These are phyloP conservation scores for Theileria orientalis DNA, from an alignment of 169 alveolate species.

Conservation along the genomic window DNA sequence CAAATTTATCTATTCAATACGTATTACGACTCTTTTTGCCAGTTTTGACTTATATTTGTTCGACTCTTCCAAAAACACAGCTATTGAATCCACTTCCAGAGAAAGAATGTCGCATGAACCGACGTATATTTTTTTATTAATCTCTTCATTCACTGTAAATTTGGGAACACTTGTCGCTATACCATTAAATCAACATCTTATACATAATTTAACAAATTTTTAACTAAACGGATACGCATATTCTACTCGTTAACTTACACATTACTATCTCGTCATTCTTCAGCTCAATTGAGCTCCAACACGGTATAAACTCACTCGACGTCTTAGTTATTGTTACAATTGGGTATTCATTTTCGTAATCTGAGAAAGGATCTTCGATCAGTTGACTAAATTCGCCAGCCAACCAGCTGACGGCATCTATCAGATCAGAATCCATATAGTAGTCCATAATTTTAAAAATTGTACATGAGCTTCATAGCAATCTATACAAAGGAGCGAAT, in stretches of 20 bases:
- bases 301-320: conserved; percentile 4
- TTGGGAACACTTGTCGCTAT: conserved; percentile 47
- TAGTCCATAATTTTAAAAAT: not conserved
- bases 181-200: not conserved
- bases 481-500: not conserved
- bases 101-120: conserved; percentile 41
- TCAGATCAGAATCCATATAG: conserved; percentile 1
- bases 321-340: conserved; percentile 13
- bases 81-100: conserved; percentile 52
- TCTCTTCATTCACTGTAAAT: conserved; percentile 27
- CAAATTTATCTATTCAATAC: too few species aligned
- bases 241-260: not conserved
- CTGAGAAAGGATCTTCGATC: conserved; percentile 6
- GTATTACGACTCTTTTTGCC: conserved; percentile 31
- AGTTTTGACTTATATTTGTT: conserved; percentile 16
- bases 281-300: conserved; percentile 17
- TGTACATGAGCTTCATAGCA: too few species aligned
- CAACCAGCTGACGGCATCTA: conserved; percentile 33
- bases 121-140: conserved; percentile 42
- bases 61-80: conserved; percentile 52
- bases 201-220: not conserved
- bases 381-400: conserved; percentile 17
- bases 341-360: conserved; percentile 8
- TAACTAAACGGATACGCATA: not conserved
- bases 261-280: conserved; percentile 5